Percentiles rank a stretch among this genome's conserved stretches.
phyloP scores from a whole-genome alignment of 257 asterid species.

The Craterostigma plantagineum region DNA sequence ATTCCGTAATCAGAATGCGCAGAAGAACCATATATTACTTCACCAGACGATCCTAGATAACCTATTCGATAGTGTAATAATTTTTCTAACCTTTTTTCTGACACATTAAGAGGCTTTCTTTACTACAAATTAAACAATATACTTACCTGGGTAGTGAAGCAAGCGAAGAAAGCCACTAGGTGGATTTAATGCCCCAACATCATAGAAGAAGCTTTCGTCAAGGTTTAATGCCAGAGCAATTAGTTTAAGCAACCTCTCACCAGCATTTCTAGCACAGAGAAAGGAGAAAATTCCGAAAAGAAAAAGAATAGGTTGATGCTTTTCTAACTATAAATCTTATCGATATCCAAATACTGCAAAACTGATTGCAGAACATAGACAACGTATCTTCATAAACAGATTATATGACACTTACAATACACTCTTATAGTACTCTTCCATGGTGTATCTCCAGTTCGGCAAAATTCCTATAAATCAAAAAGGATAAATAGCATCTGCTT shows the following conservation, averaged over 20 bases:
- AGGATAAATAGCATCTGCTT: not conserved
- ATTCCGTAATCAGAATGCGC: constrained; percentile 66
- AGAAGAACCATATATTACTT: constrained; percentile 36
- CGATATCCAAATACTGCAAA: not conserved
- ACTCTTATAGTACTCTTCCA: constrained; percentile 29
- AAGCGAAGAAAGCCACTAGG: constrained; percentile 33
- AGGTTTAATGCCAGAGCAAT: constrained; percentile 38
- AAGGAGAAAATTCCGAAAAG: constrained; percentile 4
- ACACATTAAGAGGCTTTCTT: too few species aligned
- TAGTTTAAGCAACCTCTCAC: constrained; percentile 19
- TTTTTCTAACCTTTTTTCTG: too few species aligned
- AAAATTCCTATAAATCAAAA: constrained; percentile 16
- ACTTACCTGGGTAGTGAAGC: constrained; percentile 36
- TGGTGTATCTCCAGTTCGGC: constrained; percentile 33
- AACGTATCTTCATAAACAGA: not conserved
- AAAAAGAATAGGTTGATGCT: too few species aligned
- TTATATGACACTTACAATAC: constrained; percentile 24
- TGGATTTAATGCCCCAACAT: constrained; percentile 26
- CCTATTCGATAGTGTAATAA: too few species aligned
- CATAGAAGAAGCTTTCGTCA: constrained; percentile 31
- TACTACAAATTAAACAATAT: too few species aligned
- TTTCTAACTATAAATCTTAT: not conserved
- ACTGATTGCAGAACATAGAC: not conserved
- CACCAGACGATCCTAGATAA: constrained; percentile 12
- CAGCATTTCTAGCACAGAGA: constrained; percentile 38